These are phyloP conservation scores for Hemisphaericaspora xylofermentans DNA, from an alignment of 1,139 yeast species.

Conservation along the genomic window DNA sequence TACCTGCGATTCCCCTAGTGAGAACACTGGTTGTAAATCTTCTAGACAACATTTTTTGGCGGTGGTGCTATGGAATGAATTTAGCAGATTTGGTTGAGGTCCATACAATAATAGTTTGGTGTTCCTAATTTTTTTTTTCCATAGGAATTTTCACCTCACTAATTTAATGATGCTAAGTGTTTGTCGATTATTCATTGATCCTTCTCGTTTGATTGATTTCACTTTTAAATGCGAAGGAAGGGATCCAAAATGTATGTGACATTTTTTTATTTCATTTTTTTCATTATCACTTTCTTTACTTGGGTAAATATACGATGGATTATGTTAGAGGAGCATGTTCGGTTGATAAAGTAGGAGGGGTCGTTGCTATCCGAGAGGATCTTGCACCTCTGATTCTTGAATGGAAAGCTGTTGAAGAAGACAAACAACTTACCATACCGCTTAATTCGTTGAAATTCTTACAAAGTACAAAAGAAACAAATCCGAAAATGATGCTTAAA, in stretches of 20 bases:
- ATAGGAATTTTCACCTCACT: no score
- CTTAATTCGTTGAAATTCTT: slow-evolving; percentile 57
- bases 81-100: not conserved
- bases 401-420: slow-evolving; percentile 65
- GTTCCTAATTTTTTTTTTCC: no score
- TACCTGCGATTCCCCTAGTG: not conserved
- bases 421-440: slow-evolving; percentile 46
- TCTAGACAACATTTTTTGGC: not conserved
- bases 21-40: not conserved
- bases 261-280: no score
- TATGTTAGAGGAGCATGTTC: slow-evolving; percentile 64
- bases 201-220: no score
- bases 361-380: slow-evolving; percentile 65
- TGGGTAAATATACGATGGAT: slow-evolving; percentile 21
- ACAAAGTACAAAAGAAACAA: slow-evolving; percentile 72
- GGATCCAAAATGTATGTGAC: no score
- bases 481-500: slow-evolving; percentile 69
- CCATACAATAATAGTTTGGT: no score
- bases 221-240: no score
- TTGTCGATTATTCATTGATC: no score
- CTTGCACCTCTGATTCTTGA: slow-evolving; percentile 59
- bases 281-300: no score
- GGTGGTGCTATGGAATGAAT: not conserved
- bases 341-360: slow-evolving; percentile 65
- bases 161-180: no score